Conservation (phyloP, 495 filamentous ascomycete species). For the Durotheca rogersii region DNA sequence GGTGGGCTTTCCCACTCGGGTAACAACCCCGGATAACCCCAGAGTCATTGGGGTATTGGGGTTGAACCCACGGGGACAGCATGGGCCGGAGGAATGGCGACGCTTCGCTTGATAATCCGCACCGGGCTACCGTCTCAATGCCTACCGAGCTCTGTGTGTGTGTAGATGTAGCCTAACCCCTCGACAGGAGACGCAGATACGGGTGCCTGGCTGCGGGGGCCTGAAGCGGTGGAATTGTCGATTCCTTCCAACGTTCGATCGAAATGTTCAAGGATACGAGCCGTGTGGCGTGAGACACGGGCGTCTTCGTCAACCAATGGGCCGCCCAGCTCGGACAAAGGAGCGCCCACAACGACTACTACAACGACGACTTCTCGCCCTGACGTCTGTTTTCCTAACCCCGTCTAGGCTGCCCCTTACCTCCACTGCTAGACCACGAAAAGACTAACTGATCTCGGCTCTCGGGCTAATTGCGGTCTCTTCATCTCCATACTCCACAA, state of each 20-base stretch:
- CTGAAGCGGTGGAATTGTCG: background rate
- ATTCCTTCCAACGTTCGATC: conserved; percentile 10
- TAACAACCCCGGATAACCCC: too few species aligned
- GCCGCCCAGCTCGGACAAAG: background rate
- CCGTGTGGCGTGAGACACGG: conserved; percentile 26
- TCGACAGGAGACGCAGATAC: background rate
- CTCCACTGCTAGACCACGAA: conserved; percentile 17
- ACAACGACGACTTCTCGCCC: conserved; percentile 12
- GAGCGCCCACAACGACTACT: conserved; percentile 7
- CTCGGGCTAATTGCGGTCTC: conserved; percentile 33
- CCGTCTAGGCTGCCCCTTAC: conserved; percentile 1
- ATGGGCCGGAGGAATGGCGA: too few species aligned
- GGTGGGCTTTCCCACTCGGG: too few species aligned
- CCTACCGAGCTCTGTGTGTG: too few species aligned
- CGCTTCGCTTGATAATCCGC: too few species aligned
- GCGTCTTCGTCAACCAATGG: conserved; percentile 17
- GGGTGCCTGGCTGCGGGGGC: background rate
- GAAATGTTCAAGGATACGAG: conserved; percentile 16
- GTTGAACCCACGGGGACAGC: too few species aligned
- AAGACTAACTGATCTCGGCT: conserved; percentile 21
- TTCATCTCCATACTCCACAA: conserved; percentile 31
- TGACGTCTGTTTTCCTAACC: background rate
- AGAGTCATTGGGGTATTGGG: too few species aligned
- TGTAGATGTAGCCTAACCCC: too few species aligned
- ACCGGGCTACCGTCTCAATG: too few species aligned